phyloP scores from a whole-genome alignment of 1,139 yeast genomes.

The Candida smagusa region DNA sequence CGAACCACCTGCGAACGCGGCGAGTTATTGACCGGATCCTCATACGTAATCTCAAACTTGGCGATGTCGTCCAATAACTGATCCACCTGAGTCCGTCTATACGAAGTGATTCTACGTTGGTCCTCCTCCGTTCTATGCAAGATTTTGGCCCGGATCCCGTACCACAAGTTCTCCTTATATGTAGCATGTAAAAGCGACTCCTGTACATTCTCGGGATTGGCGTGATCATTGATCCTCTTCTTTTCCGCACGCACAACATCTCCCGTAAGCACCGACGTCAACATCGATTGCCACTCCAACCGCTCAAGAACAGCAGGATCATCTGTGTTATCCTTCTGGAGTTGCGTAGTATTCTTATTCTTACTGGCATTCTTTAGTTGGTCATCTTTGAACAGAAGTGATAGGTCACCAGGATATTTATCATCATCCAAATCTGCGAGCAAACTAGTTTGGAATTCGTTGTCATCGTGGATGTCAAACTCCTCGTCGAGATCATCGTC shows the following conservation, averaged over 20 bases:
- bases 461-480: slow-evolving; percentile 16
- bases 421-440: slow-evolving; percentile 44
- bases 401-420: slow-evolving; percentile 40
- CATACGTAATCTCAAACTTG: slow-evolving; percentile 54
- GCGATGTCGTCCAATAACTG: slow-evolving; percentile 68
- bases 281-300: slow-evolving; percentile 95
- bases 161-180: slow-evolving; percentile 77
- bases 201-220: slow-evolving; percentile 41
- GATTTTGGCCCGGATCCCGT: slow-evolving; percentile 75
- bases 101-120: slow-evolving; percentile 68
- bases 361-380: slow-evolving; percentile 21
- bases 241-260: slow-evolving; percentile 92
- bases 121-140: slow-evolving; percentile 80
- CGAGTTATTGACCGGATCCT: slow-evolving; percentile 22
- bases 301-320: slow-evolving; percentile 75
- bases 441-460: slow-evolving; percentile 31
- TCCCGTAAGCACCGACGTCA: slow-evolving; percentile 85
- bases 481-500: slow-evolving; percentile 27
- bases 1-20: slow-evolving; percentile 51
- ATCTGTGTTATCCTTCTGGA: slow-evolving; percentile 40
- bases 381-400: slow-evolving; percentile 33
- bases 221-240: slow-evolving; percentile 61
- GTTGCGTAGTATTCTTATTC: slow-evolving; percentile 24
- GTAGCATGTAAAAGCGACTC: slow-evolving; percentile 53
- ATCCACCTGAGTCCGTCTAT: slow-evolving; percentile 73